Conservation (phyloP, 495 filamentous ascomycete species). For the Lentithecium fluviatile region DNA sequence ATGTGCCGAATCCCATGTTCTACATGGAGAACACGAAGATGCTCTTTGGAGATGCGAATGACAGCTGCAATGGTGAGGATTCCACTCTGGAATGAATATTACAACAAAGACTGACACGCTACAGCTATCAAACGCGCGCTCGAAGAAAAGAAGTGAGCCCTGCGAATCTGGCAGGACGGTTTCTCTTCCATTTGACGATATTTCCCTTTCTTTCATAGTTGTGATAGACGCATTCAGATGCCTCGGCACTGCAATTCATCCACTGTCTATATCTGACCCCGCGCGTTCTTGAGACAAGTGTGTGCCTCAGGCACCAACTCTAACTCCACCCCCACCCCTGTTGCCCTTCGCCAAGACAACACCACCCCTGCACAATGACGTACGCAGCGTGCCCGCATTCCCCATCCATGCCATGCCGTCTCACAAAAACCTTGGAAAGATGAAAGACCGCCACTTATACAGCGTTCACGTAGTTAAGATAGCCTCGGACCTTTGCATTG, state of each 20-base stretch:
- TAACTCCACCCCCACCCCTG: too few relatives aligned
- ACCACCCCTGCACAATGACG: background rate
- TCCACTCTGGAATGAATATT: background rate
- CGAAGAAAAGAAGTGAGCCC: slow-evolving; percentile 30
- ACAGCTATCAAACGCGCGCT: slow-evolving; percentile 36
- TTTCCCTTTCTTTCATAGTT: background rate
- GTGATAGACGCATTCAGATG: background rate
- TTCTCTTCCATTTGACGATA: background rate
- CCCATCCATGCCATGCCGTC: background rate
- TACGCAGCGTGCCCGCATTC: background rate
- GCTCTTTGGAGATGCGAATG: slow-evolving; percentile 81
- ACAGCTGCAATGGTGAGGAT: slow-evolving; percentile 67
- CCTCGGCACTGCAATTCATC: background rate
- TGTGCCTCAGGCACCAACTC: too few relatives aligned
- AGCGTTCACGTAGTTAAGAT: background rate
- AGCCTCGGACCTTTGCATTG: too few relatives aligned
- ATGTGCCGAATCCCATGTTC: slow-evolving; percentile 86
- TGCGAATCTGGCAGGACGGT: background rate
- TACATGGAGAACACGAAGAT: slow-evolving; percentile 80
- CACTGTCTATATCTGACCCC: too few relatives aligned
- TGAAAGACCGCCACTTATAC: background rate
- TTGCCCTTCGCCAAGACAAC: background rate
- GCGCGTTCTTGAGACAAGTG: too few relatives aligned
- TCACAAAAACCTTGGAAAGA: background rate
- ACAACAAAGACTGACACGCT: background rate